Evolutionary conservation across 2,329 filamentous ascomycete genomes (phyloP), one percentile per base, ranked within the genome.

Genomic region (Blastomyces percursus): DNA sequence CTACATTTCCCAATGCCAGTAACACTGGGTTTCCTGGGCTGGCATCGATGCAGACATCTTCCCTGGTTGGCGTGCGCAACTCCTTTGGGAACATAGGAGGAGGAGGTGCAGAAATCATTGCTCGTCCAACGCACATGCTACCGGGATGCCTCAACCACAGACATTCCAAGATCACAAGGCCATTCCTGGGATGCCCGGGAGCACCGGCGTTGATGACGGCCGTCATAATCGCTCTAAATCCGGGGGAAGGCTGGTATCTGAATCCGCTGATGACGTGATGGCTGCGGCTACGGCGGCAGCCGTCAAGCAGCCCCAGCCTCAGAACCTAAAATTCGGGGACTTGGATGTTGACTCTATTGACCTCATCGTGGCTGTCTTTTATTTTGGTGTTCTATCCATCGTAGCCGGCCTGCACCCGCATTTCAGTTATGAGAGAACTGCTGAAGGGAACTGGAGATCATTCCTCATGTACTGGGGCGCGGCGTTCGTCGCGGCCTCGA

Each of bases 381-480:
- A 66, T 60, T 75, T 75, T 61, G 71, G 71, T 12, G 67, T 73
- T 1, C 52, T 76, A 6, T 62, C 66, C 1, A 62, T 70, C 7
- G 67, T 72, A 57, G 67, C 67, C 12, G 55, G 64, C 8, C 66
- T 75, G 11, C 54, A 64, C 7, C 72, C 73, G 0, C 61, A 59
- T 1, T 72, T 72, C 50, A 61, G 69, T 0, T 73, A 67, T 63
- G 66, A 63, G 27, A 59, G 66, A 38, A 67, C 59, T 30, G 48
- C 27, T n/a, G 54, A 57, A 35, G 63, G 63, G 12, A 66, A 59
- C 27, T 73, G 71, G 70, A 66, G 66, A 0, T 67, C 69, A 5
- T 72, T 64, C 27, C 66, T 76, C 19, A 70, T 67, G 0, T 63
- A 75, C 44, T 74, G 70, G 59, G 72, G 70, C 8, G 64, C 69